Conservation (phyloP, 805 yeast genomes). For the Wickerhamomyces alni region DNA sequence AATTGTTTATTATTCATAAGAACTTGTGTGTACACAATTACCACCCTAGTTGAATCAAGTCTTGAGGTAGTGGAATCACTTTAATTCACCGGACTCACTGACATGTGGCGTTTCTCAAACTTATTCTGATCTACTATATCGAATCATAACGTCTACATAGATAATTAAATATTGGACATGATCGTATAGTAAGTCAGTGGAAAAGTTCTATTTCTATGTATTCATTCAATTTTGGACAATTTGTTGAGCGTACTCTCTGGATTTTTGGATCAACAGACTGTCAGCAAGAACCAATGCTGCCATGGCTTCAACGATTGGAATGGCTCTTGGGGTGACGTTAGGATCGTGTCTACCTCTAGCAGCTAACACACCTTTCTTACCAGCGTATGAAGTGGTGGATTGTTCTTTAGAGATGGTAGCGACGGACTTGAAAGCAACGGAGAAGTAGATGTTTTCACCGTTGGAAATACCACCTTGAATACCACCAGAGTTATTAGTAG, state of each 20-base stretch:
- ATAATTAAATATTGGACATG: too few species aligned
- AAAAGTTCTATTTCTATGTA: too few species aligned
- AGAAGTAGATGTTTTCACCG: slow-evolving; percentile 92
- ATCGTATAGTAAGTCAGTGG: too few species aligned
- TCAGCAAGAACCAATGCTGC: slow-evolving; percentile 92
- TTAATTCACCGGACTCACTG: too few species aligned
- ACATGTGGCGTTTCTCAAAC: too few species aligned
- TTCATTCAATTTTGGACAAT: slow-evolving; percentile 19
- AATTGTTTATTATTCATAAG: too few species aligned
- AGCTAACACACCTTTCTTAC: slow-evolving; percentile 79
- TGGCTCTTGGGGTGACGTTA: slow-evolving; percentile 96
- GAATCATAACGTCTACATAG: too few species aligned
- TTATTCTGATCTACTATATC: too few species aligned
- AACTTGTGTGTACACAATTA: too few species aligned
- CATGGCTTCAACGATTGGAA: slow-evolving; percentile 98
- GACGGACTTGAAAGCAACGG: slow-evolving; percentile 95
- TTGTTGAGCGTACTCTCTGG: slow-evolving; percentile 57
- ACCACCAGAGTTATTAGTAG: slow-evolving; percentile 93
- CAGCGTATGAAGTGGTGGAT: slow-evolving; percentile 82
- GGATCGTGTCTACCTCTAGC: slow-evolving; percentile 99
- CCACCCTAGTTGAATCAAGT: too few species aligned
- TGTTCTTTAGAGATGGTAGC: slow-evolving; percentile 96
- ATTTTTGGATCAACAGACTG: slow-evolving; percentile 74
- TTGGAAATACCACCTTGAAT: slow-evolving; percentile 97
- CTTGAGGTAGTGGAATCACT: too few species aligned